Evolutionary conservation across 2,329 filamentous ascomycete species (phyloP).

Genomic region (Ascochyta pisi): DNA sequence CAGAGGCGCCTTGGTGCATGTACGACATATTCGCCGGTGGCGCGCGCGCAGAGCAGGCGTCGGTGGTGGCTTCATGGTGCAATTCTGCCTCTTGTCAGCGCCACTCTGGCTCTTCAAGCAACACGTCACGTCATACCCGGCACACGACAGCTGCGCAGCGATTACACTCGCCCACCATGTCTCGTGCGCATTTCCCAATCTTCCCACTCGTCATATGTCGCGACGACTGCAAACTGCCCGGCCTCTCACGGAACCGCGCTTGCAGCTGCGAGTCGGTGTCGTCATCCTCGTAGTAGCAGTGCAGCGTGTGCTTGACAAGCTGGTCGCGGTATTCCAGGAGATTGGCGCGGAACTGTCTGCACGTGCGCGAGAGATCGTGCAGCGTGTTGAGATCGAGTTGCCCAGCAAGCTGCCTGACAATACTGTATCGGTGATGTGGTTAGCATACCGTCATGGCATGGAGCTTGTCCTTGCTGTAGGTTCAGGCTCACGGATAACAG

Average conservation of each 20-base stretch:
- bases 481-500: constrained; percentile 70
- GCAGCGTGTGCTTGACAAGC: constrained; percentile 76
- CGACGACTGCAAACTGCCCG: constrained; percentile 16
- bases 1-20: constrained; percentile 76
- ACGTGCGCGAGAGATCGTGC: constrained; percentile 81
- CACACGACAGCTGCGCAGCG: constrained; percentile 80
- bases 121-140: constrained; percentile 65
- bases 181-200: constrained; percentile 79
- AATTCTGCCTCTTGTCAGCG: constrained; percentile 69
- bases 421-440: constrained; percentile 59
- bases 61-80: constrained; percentile 81
- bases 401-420: constrained; percentile 76
- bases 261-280: constrained; percentile 56
- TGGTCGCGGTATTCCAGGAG: constrained; percentile 79
- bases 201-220: constrained; percentile 65
- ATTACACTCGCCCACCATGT: constrained; percentile 84
- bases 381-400: constrained; percentile 87
- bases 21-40: constrained; percentile 79
- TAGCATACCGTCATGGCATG: constrained; percentile 37
- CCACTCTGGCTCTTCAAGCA: neutral
- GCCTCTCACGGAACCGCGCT: constrained; percentile 51
- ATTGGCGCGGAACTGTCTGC: constrained; percentile 77
- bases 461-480: constrained; percentile 41
- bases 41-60: constrained; percentile 71
- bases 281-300: constrained; percentile 74